Conservation (phyloP, 2,329 filamentous ascomycete genomes). For the Ramichloridium luteum region DNA sequence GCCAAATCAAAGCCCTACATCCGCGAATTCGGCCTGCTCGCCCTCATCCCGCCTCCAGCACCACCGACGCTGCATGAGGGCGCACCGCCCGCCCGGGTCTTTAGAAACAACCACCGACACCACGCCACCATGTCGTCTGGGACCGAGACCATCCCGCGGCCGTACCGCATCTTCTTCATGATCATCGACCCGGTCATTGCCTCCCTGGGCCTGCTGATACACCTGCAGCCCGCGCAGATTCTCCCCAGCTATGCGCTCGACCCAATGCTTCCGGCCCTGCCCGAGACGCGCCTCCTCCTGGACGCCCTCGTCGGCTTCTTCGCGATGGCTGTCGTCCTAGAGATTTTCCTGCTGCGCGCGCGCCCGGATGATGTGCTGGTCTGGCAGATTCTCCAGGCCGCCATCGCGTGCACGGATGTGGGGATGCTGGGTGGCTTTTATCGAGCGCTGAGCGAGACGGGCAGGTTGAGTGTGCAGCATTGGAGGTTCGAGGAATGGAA, state of each 20-base stretch:
- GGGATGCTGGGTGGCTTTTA: slow-evolving; percentile 2
- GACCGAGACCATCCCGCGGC: slow-evolving; percentile 1
- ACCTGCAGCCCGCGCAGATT: not conserved
- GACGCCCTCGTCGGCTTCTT: slow-evolving; percentile 5
- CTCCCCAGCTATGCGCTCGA: not conserved
- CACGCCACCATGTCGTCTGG: too few species aligned
- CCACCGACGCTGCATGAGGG: too few species aligned
- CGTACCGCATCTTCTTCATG: slow-evolving; percentile 7
- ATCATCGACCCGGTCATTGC: slow-evolving; percentile 4
- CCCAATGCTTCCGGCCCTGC: slow-evolving; percentile 2
- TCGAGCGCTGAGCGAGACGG: slow-evolving; percentile 2
- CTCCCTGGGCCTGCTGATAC: slow-evolving; percentile 1
- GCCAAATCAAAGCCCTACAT: too few species aligned
- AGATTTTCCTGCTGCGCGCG: slow-evolving; percentile 5
- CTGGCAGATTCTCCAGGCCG: slow-evolving; percentile 5
- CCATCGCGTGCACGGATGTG: slow-evolving; percentile 4
- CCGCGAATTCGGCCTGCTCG: too few species aligned
- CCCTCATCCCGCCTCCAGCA: too few species aligned
- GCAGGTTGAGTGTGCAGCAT: not conserved
- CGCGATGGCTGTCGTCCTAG: slow-evolving; percentile 2
- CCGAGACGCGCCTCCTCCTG: slow-evolving; percentile 4
- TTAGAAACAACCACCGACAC: too few species aligned
- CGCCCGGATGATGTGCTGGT: slow-evolving; percentile 7
- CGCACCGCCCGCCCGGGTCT: too few species aligned
- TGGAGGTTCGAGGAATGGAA: slow-evolving; percentile 3